Base-by-base conservation (phyloP, 805 yeast genomes). In the Myxozyma neglecta region DNA sequence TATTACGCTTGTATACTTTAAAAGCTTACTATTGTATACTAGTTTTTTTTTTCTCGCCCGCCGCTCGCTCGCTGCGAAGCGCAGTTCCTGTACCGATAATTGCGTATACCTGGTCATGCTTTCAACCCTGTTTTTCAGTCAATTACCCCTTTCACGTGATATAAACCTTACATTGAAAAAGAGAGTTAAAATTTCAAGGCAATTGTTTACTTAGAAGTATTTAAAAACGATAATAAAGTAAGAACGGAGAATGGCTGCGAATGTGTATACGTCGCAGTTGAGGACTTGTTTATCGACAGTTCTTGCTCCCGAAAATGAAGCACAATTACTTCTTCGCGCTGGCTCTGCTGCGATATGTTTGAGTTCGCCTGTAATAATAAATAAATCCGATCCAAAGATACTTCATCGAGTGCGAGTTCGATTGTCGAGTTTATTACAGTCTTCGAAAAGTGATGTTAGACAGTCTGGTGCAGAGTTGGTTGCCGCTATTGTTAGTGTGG, bases 331-430 rank as follows among this genome's bases (percentile, higher is more conserved):
- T 11, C 24, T 44, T 7, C 66, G 52, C 34, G 42, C 57, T 11
- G 66, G 64, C 11, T 43, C 59, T 32, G 64, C 56, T 2, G 44
- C 36, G 9, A 37, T 50, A 4, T 47, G 51, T 39, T 37, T 64
- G 7, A 55, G 61, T 29, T 64, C 67, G 6, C 40, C 46, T 4
- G 39, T 40, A 3, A 52, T 54, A 14, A 29, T 64, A 2, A 44
- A 37, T 11, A 18, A 35, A 6, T 24, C 63, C 1, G 65, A 60
- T 43, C 46, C 59, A 7, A 60, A 57, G 54, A 54, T 48, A 1
- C 44, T 62, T 10, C 67, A 64, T 50, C 50, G 53, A 40, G 51
- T 64, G 32, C 56, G 67, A n/a, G 62, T 62, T 10, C 56, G 67
- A 11, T 50, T 64, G 37, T 64, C 67, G 13, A 60, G 61, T 8